Base-by-base conservation (phyloP, 441 rosid genomes). In the Biscutella laevigata region DNA sequence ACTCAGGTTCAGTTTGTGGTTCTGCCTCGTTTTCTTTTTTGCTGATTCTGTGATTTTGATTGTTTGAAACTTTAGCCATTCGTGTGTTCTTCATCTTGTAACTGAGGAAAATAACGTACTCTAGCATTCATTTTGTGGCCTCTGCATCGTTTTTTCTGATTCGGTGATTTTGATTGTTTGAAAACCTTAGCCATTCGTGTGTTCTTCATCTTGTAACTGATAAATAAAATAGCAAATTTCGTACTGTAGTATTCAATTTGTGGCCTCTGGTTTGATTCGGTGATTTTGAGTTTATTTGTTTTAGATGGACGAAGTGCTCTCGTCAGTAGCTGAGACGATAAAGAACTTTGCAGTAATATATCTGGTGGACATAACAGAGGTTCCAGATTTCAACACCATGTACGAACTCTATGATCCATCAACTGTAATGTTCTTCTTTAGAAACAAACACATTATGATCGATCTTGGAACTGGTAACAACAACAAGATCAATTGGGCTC, bases 391-490 rank as follows among this genome's bases (percentile, higher is more conserved):
- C 57, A 88, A 88, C 78, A 88, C 96, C 1, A 87, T 91, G 94
- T 91, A 91, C 16, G 98, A 91, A 74, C 72, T 91, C 53, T 85
- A 91, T 6, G 96, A 91, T 64, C 96, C 96, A 0, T 90, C 95
- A 0, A 91, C 95, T 0, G 77, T 91, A 9, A 88, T 91, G 96
- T 91, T 91, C 78, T 85, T 91, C 77, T 91, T 91, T 44, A 83
- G 95, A 76, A 91, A 91, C 84, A 88, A 91, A 57, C 96, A 85
- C 76, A 85, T 88, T 9, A 91, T 88, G 94, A 82, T 88, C 38
- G 98, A 88, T 72, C 95, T 91, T 29, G 96, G 98, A 10, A 91
- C 94, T 20, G 96, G 98, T 20, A 91, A 85, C 75, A 91, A 88
- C 76, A 91, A 91, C 83, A 88, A 85, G 79, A 91, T 88, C 66